Percentiles rank a stretch among this genome's conserved stretches.
Evolutionary conservation across 2,329 filamentous ascomycete genomes (phyloP).

Genomic region (Trichoderma aggressivum): DNA sequence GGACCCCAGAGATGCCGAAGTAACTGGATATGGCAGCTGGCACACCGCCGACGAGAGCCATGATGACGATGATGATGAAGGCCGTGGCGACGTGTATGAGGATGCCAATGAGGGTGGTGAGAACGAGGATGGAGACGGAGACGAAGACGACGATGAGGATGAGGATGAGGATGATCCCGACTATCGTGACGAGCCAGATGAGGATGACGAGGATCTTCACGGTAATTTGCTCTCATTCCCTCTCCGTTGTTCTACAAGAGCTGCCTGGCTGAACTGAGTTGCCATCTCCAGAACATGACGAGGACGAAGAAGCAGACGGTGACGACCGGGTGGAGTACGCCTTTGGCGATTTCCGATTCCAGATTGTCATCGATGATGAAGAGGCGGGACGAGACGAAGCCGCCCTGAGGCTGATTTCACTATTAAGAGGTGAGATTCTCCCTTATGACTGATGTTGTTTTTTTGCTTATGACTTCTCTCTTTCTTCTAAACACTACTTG

Average conservation of each 20-base stretch:
- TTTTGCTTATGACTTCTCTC: background rate
- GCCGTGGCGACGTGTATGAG: constrained; percentile 13
- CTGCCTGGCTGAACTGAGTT: background rate
- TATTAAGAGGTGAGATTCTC: constrained; percentile 30
- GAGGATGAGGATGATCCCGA: constrained; percentile 25
- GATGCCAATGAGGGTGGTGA: constrained; percentile 12
- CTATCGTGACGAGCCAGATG: constrained; percentile 25
- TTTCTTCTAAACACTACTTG: background rate
- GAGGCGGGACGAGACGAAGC: constrained; percentile 21
- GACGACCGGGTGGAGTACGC: background rate
- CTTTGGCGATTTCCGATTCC: constrained; percentile 22
- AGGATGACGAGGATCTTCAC: constrained; percentile 25
- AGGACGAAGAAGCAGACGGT: constrained; percentile 21
- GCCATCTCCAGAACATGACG: constrained; percentile 16
- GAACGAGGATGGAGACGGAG: background rate
- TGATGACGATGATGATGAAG: constrained; percentile 7
- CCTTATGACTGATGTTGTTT: background rate
- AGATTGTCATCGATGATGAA: constrained; percentile 20
- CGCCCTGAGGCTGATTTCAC: constrained; percentile 35
- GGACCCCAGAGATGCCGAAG: constrained; percentile 2
- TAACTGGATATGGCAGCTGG: background rate
- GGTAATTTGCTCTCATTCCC: background rate
- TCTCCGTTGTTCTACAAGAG: no score
- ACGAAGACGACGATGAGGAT: constrained; percentile 15
- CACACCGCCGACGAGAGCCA: background rate